Conservation (phyloP, 108 stramenopile genomes). For the Chaetoceros muelleri region DNA sequence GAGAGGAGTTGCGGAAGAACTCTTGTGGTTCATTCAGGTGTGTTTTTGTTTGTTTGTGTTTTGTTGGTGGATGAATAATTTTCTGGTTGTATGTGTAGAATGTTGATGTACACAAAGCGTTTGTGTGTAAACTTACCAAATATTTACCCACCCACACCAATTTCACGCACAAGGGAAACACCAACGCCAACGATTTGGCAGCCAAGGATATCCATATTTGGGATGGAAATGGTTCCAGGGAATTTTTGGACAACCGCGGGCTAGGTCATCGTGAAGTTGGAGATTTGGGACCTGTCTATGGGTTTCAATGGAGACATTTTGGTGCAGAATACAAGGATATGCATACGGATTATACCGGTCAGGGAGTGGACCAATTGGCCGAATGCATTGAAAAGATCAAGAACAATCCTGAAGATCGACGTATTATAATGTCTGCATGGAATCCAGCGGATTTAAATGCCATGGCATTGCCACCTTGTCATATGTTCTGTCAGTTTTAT, state of each 20-base stretch:
- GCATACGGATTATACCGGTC: constrained; percentile 95
- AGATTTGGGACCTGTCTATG: constrained; percentile 99
- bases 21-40: constrained; percentile 93
- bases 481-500: constrained; percentile 99
- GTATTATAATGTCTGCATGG: constrained; percentile 96
- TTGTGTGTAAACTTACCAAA: no score
- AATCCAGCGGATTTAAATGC: constrained; percentile 89
- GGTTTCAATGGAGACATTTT: constrained; percentile 99
- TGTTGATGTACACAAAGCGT: no score
- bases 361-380: constrained; percentile 97
- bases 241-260: constrained; percentile 92
- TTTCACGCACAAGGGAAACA: constrained; percentile 48
- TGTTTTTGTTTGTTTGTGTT: neutral
- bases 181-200: constrained; percentile 90
- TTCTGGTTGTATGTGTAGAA: no score
- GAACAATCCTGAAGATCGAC: constrained; percentile 91
- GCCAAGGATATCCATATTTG: constrained; percentile 98
- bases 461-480: constrained; percentile 99
- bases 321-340: constrained; percentile 95
- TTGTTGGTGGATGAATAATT: no score
- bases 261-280: constrained; percentile 93
- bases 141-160: neutral
- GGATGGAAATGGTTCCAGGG: constrained; percentile 99
- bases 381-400: constrained; percentile 95
- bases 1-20: constrained; percentile 98